Evolutionary conservation across 371 early-diverging fungal genomes (phyloP).

Genomic region (Lichtheimia ornata): DNA sequence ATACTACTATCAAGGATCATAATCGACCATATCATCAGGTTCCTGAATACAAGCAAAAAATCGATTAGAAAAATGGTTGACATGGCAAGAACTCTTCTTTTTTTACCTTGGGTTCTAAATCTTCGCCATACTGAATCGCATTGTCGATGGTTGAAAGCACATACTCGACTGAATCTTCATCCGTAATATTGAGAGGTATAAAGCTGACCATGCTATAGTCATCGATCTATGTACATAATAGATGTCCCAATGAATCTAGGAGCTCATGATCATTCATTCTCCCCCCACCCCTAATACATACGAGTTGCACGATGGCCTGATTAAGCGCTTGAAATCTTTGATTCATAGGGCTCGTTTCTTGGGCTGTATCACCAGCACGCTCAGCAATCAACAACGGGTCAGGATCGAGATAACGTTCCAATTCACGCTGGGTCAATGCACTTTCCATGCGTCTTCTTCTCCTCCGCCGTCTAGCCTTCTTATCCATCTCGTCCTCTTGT

Average conservation of each 20-base stretch:
- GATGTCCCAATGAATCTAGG: no score
- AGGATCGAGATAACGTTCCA: conserved; percentile 81
- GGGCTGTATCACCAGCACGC: conserved; percentile 60
- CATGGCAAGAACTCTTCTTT: background rate
- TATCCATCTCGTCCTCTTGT: conserved; percentile 24
- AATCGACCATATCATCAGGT: conserved; percentile 13
- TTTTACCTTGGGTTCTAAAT: conserved; percentile 88
- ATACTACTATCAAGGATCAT: background rate
- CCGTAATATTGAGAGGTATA: conserved; percentile 90
- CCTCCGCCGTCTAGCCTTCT: conserved; percentile 35
- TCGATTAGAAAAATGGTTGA: background rate
- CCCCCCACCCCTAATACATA: conserved; percentile 33
- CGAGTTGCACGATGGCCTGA: conserved; percentile 85
- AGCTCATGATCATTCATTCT: no score
- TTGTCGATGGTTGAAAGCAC: conserved; percentile 91
- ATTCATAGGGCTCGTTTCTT: conserved; percentile 18
- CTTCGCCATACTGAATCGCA: conserved; percentile 97
- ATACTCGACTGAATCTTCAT: conserved; percentile 91
- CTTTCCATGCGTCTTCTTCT: conserved; percentile 36
- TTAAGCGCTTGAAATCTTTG: conserved; percentile 83
- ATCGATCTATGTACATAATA: conserved; percentile 78
- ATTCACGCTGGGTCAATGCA: conserved; percentile 43
- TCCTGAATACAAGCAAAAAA: conserved; percentile 2
- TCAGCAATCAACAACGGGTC: conserved; percentile 85
- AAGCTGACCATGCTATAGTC: conserved; percentile 96